Conservation (phyloP, 129 eudicot genomes). For the Flaveria sonorensis region DNA sequence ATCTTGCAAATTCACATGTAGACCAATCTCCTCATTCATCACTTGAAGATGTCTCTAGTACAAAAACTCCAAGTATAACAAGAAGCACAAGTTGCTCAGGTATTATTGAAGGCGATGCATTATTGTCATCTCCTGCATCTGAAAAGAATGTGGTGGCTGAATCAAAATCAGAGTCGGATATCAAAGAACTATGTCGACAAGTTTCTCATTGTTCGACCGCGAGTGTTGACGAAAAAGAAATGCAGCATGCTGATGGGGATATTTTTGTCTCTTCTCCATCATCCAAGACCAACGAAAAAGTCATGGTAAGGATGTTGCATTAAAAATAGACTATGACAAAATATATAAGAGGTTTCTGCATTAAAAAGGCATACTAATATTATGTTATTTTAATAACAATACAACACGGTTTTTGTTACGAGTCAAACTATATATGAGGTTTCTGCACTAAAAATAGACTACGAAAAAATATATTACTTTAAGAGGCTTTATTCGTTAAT, state of each 20-base stretch:
- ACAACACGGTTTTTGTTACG: too few species aligned
- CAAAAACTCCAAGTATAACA: conserved; percentile 28
- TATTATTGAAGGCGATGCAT: conserved; percentile 20
- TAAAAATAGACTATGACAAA: too few species aligned
- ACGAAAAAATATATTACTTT: too few species aligned
- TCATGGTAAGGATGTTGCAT: conserved; percentile 1
- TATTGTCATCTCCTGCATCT: conserved; percentile 10
- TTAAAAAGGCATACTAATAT: too few species aligned
- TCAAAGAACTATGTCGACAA: conserved; percentile 28
- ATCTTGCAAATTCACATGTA: neutral
- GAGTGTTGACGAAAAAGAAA: conserved; percentile 33
- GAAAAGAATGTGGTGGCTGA: conserved; percentile 40
- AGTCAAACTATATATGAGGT: too few species aligned
- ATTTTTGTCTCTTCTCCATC: conserved; percentile 5
- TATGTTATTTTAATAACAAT: too few species aligned
- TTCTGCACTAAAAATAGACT: too few species aligned
- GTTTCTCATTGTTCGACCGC: conserved; percentile 27
- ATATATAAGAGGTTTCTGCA: too few species aligned
- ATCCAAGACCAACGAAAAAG: neutral
- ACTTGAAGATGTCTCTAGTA: conserved; percentile 29
- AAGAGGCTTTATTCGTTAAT: too few species aligned
- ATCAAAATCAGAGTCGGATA: conserved; percentile 34
- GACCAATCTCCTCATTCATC: conserved; percentile 42
- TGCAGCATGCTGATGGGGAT: conserved; percentile 29
- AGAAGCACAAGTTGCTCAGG: conserved; percentile 57